Percentiles rank a stretch among this genome's conserved stretches.
phyloP scores from a whole-genome alignment of 805 yeast species.

The Sugiyamaella mastotermitis region DNA sequence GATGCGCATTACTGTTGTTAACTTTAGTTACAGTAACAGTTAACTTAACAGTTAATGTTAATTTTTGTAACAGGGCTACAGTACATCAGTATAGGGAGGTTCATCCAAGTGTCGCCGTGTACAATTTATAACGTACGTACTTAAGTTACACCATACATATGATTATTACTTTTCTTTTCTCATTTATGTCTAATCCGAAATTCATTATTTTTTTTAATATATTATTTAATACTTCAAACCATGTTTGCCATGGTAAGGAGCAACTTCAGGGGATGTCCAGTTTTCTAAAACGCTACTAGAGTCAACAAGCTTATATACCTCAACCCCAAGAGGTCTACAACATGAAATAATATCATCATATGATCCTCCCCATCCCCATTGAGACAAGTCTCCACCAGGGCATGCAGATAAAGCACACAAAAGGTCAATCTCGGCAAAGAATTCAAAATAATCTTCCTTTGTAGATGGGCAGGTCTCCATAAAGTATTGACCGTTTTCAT shows the following conservation, averaged over 20 bases:
- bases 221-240: slow-evolving; percentile 39
- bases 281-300: slow-evolving; percentile 33
- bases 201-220: too few relatives aligned
- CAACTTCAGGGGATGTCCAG: slow-evolving; percentile 46
- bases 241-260: slow-evolving; percentile 51
- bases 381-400: slow-evolving; percentile 64
- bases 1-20: too few relatives aligned
- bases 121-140: too few relatives aligned
- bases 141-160: too few relatives aligned
- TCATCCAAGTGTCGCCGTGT: too few relatives aligned
- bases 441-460: slow-evolving; percentile 54
- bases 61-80: too few relatives aligned
- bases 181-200: too few relatives aligned
- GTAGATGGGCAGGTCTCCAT: slow-evolving; percentile 67
- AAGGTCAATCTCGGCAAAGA: slow-evolving; percentile 61
- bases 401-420: slow-evolving; percentile 61
- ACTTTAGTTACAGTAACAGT: too few relatives aligned
- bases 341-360: slow-evolving; percentile 49
- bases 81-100: too few relatives aligned
- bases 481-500: slow-evolving; percentile 59
- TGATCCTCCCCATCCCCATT: slow-evolving; percentile 69
- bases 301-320: slow-evolving; percentile 51
- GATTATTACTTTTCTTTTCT: too few relatives aligned
- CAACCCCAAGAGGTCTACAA: slow-evolving; percentile 59
- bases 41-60: too few relatives aligned